Evolutionary conservation across 2,329 filamentous ascomycete genomes (phyloP).

Genomic region (Erysiphe pulchra): DNA sequence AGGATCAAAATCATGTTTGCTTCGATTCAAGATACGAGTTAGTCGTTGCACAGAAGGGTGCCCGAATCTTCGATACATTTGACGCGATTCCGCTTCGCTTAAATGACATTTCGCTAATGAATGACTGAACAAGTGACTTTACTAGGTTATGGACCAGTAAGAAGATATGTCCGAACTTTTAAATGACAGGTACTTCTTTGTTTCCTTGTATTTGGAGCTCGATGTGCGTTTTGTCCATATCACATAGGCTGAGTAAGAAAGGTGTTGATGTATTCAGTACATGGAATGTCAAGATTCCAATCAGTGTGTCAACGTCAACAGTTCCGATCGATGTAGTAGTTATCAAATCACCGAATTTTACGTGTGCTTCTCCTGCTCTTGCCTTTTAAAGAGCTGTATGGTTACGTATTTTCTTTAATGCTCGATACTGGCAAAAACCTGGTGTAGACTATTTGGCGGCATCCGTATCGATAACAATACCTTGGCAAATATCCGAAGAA

Average conservation of each 20-base stretch:
- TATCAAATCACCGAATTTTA: not conserved
- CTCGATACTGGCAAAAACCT: not conserved
- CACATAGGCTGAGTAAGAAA: not conserved
- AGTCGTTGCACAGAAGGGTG: not conserved
- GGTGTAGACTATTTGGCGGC: not conserved
- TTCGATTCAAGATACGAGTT: not conserved
- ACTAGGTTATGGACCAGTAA: not conserved
- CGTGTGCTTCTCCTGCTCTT: not conserved
- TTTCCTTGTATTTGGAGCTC: not conserved
- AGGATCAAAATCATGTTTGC: not conserved
- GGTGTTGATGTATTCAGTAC: not conserved
- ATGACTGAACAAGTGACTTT: not conserved
- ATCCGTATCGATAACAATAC: slow-evolving; percentile 1
- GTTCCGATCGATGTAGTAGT: not conserved
- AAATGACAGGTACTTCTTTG: not conserved
- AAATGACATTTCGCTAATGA: not conserved
- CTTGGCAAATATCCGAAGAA: not conserved
- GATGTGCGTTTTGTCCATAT: not conserved
- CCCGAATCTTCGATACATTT: not conserved
- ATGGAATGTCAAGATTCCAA: not conserved
- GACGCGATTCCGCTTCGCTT: not conserved
- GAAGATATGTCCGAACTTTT: not conserved
- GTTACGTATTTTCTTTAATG: not conserved
- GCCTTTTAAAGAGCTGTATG: not conserved
- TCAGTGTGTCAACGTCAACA: not conserved